A percentile compares a stretch with the other conserved stretches of the same genome.
phyloP scores from a whole-genome alignment of 345 rosid genomes.

The Pseudoturritis turrita region DNA sequence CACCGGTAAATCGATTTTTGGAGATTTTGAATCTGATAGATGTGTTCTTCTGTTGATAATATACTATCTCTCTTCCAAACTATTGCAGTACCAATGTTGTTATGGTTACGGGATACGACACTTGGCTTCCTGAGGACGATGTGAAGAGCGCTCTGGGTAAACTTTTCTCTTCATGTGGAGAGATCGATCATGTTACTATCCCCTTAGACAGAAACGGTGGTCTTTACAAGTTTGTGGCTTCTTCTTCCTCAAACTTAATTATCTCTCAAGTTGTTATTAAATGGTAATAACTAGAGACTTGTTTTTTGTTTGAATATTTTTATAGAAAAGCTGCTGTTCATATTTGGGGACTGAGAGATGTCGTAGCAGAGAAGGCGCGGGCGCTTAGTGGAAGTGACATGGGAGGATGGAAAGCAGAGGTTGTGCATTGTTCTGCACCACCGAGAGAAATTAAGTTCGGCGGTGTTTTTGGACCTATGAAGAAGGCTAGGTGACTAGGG shows the following conservation, averaged over 20 bases:
- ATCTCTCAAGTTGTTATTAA: background rate
- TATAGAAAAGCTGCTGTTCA: background rate
- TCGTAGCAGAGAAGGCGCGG: background rate
- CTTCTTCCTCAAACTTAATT: background rate
- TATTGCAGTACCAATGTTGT: background rate
- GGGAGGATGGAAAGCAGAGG: background rate
- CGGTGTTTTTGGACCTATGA: too few species aligned
- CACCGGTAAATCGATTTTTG: too few species aligned
- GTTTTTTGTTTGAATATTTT: background rate
- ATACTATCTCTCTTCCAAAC: background rate
- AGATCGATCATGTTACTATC: background rate
- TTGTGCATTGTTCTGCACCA: too few species aligned
- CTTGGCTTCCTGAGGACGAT: background rate
- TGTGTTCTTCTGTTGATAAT: background rate
- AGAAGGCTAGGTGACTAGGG: too few species aligned
- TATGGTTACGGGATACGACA: background rate
- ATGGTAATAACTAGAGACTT: background rate
- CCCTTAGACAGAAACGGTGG: too few species aligned
- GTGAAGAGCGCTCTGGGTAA: background rate
- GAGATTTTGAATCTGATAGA: background rate
- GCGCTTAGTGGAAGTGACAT: background rate
- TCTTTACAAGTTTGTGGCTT: background rate
- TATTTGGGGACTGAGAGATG: background rate
- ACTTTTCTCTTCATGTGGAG: background rate
- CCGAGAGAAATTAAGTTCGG: too few species aligned